These are phyloP conservation scores for Carex pumila DNA, from an alignment of 176 grass and related monocot genomes.

Conservation along the genomic window DNA sequence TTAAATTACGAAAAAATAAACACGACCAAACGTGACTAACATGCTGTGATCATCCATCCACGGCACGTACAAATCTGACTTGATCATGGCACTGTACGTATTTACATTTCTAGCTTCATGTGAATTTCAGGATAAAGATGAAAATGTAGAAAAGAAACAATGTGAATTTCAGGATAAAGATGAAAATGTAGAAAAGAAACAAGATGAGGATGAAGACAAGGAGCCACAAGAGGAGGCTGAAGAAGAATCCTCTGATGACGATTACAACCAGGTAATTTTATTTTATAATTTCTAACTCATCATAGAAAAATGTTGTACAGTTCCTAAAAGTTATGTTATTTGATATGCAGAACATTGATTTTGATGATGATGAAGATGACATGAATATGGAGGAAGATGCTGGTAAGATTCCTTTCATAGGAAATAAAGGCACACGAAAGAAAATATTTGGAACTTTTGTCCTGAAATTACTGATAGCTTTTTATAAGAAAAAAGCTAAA, in stretches of 20 bases:
- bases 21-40: too few species aligned
- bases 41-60: too few species aligned
- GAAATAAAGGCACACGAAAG: background rate
- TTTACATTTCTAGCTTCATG: background rate
- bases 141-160: slow-evolving; percentile 25
- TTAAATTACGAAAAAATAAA: too few species aligned
- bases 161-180: slow-evolving; percentile 28
- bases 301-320: background rate
- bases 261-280: slow-evolving; percentile 40
- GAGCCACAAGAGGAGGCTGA: slow-evolving; percentile 17
- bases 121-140: slow-evolving; percentile 31
- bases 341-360: slow-evolving; percentile 33
- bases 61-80: too few species aligned
- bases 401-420: slow-evolving; percentile 8
- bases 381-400: slow-evolving; percentile 38
- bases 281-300: background rate
- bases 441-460: background rate
- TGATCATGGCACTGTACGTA: too few species aligned
- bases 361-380: slow-evolving; percentile 49
- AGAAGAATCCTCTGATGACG: slow-evolving; percentile 33
- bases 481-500: background rate
- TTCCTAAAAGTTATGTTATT: background rate
- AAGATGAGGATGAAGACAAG: slow-evolving; percentile 30
- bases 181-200: slow-evolving; percentile 23
- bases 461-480: background rate